Base-by-base conservation (phyloP, 202 grass and related monocot species). In the Digitaria exilis region DNA sequence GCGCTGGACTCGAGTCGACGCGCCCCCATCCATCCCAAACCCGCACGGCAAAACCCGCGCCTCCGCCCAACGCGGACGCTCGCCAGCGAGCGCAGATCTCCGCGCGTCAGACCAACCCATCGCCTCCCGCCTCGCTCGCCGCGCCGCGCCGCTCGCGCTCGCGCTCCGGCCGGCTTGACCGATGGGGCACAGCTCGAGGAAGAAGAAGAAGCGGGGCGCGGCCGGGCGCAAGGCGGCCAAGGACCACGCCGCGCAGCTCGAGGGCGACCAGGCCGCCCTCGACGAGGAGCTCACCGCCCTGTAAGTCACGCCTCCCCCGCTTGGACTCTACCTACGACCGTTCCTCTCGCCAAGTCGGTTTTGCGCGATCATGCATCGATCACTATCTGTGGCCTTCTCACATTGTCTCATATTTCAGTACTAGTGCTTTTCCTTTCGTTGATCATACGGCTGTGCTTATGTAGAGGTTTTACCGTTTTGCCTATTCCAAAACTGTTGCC, bases 101-200 rank as follows among this genome's bases (percentile, higher is more conserved):
- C 72, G 69, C 41, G 71, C 31, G 30, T 14, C 34, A 55, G 60
- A 42, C 64, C 86, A n/a, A n/a, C n/a, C n/a, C n/a, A n/a, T n/a
- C 73, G 45, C 43, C 69, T 37, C 22, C 39, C 77, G 52, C 80
- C 57, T 19, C 76, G n/a, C n/a, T 39, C 49, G 65, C 35, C 49
- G n/a, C 5, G 64, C 63, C 15, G 45, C n/a, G 17, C 43, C 46
- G 28, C n/a, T 25, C 42, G n/a, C n/a, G n/a, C n/a, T n/a, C n/a
- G 42, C 71, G 32, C 44, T 28, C 39, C 46, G 69, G n/a, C 58
- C 22, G 69, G 28, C 49, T 48, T 73, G 24, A 64, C 14, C 18
- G 82, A 98, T 98, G 92, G 95, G 95, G 34, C 95, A 95, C 82
- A 93, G 84, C 77, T 85, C 92, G 37, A 96, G 89, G 79, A 97